phyloP scores from a whole-genome alignment of 2,329 filamentous ascomycete species.

The Diaporthe vexans region DNA sequence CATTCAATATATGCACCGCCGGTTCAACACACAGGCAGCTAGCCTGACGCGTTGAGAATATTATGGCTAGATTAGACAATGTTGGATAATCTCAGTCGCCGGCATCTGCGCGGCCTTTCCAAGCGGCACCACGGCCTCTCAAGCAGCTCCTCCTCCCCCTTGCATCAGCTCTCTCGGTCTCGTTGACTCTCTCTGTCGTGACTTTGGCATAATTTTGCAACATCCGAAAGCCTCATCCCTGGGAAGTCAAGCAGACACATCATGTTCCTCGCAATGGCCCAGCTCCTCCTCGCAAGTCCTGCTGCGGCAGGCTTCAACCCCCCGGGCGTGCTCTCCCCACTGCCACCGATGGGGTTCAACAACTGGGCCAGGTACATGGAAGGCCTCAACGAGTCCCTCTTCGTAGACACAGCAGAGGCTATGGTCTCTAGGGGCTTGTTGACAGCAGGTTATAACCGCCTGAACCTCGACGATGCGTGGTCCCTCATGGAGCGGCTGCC shows the following conservation, averaged over 20 bases:
- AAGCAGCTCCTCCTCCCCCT: not conserved
- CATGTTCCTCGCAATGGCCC: conserved; percentile 37
- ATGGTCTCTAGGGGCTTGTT: conserved; percentile 59
- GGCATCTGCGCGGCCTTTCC: not conserved
- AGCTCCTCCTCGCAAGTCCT: conserved; percentile 32
- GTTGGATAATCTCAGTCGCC: not conserved
- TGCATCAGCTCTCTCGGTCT: not conserved
- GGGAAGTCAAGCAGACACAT: not conserved
- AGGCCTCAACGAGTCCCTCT: conserved; percentile 62
- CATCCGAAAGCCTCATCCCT: not conserved
- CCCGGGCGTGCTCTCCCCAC: conserved; percentile 47
- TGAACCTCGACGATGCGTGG: conserved; percentile 64
- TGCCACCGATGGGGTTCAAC: conserved; percentile 66
- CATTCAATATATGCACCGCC: conserved; percentile 23
- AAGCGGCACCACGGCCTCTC: not conserved
- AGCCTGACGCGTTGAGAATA: not conserved
- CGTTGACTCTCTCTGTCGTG: not conserved
- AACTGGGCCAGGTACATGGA: conserved; percentile 64
- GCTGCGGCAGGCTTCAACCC: conserved; percentile 37
- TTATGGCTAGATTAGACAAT: conserved; percentile 9
- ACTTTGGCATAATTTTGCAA: not conserved
- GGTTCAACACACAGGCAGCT: not conserved
- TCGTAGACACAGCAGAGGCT: conserved; percentile 60
- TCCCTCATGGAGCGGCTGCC: conserved; percentile 51
- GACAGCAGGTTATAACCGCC: conserved; percentile 49